Conservation (phyloP, 805 yeast species). For the Lipomyces chichibuensis region DNA sequence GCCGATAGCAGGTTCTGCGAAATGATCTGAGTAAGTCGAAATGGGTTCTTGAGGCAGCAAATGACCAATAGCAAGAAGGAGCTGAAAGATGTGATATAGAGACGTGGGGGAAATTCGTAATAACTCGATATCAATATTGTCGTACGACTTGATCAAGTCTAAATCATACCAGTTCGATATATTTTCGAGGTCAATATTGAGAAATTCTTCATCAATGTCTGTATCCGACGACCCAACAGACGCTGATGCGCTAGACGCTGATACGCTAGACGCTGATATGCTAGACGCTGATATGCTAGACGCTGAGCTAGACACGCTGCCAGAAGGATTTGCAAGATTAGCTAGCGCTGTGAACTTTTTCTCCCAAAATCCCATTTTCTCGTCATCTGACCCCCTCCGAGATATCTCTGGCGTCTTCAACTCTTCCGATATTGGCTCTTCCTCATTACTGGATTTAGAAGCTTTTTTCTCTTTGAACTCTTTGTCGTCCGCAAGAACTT, state of each 20-base stretch:
- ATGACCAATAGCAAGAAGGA: conserved; percentile 53
- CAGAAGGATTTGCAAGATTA: conserved; percentile 3
- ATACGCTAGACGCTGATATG: too few species aligned
- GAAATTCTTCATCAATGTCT: conserved; percentile 36
- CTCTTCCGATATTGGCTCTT: conserved; percentile 26
- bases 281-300: too few species aligned
- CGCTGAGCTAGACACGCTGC: conserved; percentile 6
- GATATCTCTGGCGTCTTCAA: background rate
- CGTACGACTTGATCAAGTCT: conserved; percentile 50
- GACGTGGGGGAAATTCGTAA: conserved; percentile 49
- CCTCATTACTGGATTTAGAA: conserved; percentile 28
- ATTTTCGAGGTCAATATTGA: conserved; percentile 27
- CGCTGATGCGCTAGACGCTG: conserved; percentile 2
- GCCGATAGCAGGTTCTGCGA: conserved; percentile 46
- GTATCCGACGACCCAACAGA: conserved; percentile 19
- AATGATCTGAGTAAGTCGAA: conserved; percentile 37
- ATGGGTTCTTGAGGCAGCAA: conserved; percentile 47
- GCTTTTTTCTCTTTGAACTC: conserved; percentile 27
- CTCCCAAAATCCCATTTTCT: conserved; percentile 24
- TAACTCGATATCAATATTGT: conserved; percentile 49
- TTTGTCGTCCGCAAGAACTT: conserved; percentile 7
- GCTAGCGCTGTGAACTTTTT: conserved; percentile 20
- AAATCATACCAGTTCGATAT: conserved; percentile 42
- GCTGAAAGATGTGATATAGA: conserved; percentile 52
- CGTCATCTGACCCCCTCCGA: background rate